Conservation (phyloP, 2,329 filamentous ascomycete species). For the Hyphodiscus sp. region DNA sequence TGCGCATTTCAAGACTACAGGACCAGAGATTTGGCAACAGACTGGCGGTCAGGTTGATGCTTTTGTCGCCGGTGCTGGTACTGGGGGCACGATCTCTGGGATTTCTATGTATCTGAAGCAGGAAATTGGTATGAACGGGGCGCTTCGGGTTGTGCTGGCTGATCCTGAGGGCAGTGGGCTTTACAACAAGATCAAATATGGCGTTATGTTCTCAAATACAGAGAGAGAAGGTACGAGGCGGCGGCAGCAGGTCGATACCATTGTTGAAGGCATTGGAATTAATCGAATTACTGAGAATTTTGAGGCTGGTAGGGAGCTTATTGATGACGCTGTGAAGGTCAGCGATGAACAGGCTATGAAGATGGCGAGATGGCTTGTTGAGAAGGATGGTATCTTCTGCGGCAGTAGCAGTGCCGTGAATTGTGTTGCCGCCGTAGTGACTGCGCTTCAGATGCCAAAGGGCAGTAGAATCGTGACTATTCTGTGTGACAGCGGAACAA, state of each 20-base stretch:
- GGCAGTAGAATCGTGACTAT: slow-evolving; percentile 66
- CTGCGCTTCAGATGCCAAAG: slow-evolving; percentile 58
- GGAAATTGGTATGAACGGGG: slow-evolving; percentile 27
- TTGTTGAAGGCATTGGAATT: slow-evolving; percentile 93
- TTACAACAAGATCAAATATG: slow-evolving; percentile 85
- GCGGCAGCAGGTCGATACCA: slow-evolving; percentile 85
- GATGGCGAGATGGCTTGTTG: slow-evolving; percentile 96
- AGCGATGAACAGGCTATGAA: slow-evolving; percentile 80
- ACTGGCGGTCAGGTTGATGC: slow-evolving; percentile 69
- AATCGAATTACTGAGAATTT: slow-evolving; percentile 94
- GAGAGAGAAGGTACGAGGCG: slow-evolving; percentile 88
- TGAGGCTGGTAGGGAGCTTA: slow-evolving; percentile 73
- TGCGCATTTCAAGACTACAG: slow-evolving; percentile 76
- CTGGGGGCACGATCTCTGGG: slow-evolving; percentile 87
- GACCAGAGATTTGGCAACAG: slow-evolving; percentile 82
- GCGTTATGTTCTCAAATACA: slow-evolving; percentile 88
- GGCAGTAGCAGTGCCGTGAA: slow-evolving; percentile 97
- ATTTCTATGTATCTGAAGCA: slow-evolving; percentile 80
- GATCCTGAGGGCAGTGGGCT: slow-evolving; percentile 92
- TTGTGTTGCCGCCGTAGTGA: slow-evolving; percentile 70
- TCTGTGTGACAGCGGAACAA: slow-evolving; percentile 76
- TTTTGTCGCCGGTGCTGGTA: slow-evolving; percentile 90
- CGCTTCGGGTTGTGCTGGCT: slow-evolving; percentile 69
- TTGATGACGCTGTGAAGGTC: slow-evolving; percentile 86
- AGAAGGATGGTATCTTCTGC: slow-evolving; percentile 89